These are phyloP conservation scores for Polytrichum commune DNA, from an alignment of 225 moss, liverwort and hornwort genomes.

Conservation along the genomic window DNA sequence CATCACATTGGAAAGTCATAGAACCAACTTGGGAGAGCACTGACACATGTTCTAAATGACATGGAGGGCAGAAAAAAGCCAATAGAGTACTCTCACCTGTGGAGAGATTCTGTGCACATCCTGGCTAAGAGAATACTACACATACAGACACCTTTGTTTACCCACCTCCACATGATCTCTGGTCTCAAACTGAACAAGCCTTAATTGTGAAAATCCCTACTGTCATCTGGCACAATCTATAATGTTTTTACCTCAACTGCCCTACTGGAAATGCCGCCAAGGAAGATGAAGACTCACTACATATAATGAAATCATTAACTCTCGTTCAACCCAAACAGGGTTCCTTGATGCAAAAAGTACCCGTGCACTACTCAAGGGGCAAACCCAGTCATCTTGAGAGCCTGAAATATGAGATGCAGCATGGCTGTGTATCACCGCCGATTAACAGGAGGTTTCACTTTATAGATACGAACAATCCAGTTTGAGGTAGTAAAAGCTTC, in stretches of 20 bases:
- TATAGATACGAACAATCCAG: conserved; percentile 98
- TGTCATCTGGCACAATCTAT: background rate
- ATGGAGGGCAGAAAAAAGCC: no score
- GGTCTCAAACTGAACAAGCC: background rate
- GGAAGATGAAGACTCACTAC: conserved; percentile 1
- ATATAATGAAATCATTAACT: conserved; percentile 10
- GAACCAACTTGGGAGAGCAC: no score
- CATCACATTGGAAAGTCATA: no score
- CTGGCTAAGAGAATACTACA: no score
- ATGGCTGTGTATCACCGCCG: conserved; percentile 53
- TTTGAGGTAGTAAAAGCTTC: conserved; percentile 95
- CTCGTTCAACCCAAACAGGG: conserved; percentile 53
- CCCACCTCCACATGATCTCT: background rate
- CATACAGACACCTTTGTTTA: conserved; percentile 3
- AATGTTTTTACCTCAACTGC: background rate
- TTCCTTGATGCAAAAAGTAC: conserved; percentile 40
- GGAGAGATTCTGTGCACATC: no score
- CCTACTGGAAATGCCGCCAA: conserved; percentile 1
- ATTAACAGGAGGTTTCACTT: conserved; percentile 94
- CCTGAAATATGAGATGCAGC: conserved; percentile 14
- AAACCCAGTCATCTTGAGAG: conserved; percentile 3
- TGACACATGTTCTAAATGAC: no score
- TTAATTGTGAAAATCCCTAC: background rate
- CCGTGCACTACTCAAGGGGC: conserved; percentile 13
- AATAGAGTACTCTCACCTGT: no score